Conservation (phyloP, 352 stramenopile species). For the Pythium biforme region DNA sequence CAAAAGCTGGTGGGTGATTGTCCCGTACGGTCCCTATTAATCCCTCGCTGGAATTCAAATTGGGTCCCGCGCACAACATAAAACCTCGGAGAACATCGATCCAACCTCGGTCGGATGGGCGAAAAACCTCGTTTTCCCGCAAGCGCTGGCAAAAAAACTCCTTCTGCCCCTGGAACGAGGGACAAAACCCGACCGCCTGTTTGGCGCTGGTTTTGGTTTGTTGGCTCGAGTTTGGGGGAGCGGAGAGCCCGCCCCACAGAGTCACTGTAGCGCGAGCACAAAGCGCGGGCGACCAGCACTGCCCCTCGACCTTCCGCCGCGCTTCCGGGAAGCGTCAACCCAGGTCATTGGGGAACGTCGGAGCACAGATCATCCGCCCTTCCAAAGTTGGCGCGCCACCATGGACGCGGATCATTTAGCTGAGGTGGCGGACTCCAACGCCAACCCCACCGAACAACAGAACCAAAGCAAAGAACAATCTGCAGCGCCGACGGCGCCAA, state of each 20-base stretch:
- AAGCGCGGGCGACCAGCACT: conserved; percentile 23
- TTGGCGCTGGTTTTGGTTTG: conserved; percentile 20
- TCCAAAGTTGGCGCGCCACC: background rate
- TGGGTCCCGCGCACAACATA: background rate
- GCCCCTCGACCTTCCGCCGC: conserved; percentile 19
- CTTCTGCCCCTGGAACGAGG: conserved; percentile 13
- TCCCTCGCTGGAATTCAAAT: conserved; percentile 21
- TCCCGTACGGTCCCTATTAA: conserved; percentile 24
- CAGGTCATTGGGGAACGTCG: conserved; percentile 3
- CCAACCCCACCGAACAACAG: background rate
- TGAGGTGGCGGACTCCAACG: background rate
- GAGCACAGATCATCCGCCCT: background rate
- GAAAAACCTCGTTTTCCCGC: conserved; percentile 24
- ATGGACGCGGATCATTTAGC: conserved; percentile 16
- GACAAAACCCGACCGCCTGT: conserved; percentile 21
- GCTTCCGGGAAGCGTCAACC: conserved; percentile 23
- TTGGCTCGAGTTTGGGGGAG: conserved; percentile 22
- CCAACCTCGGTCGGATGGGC: conserved; percentile 7
- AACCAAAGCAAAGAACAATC: background rate
- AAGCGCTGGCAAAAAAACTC: too few relatives aligned
- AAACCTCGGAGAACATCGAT: conserved; percentile 22
- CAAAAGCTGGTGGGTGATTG: background rate
- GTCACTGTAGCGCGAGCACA: conserved; percentile 22
- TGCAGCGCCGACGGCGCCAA: background rate
- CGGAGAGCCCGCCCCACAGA: conserved; percentile 3